These are phyloP conservation scores for Casuarina cunninghamiana DNA, from an alignment of 306 rosid species.

Conservation along the genomic window DNA sequence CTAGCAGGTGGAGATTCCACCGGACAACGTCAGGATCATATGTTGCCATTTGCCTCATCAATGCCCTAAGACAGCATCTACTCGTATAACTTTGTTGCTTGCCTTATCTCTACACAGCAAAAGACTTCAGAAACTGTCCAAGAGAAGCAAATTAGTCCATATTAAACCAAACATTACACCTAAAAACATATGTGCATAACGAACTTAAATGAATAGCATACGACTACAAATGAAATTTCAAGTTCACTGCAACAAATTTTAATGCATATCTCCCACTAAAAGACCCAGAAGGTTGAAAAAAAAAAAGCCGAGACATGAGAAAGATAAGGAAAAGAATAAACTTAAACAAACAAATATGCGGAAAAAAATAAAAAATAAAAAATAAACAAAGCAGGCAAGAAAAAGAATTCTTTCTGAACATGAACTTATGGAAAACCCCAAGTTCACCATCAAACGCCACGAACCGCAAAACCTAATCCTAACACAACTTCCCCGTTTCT, in stretches of 20 bases:
- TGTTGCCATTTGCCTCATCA: slow-evolving; percentile 37
- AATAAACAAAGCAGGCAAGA: too few relatives aligned
- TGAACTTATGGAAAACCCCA: not conserved
- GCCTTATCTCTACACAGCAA: slow-evolving; percentile 13
- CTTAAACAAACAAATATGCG: not conserved
- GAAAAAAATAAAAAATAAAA: too few relatives aligned
- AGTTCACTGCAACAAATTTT: not conserved
- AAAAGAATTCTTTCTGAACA: not conserved
- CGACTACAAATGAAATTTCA: not conserved
- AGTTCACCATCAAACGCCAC: not conserved
- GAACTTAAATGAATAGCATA: not conserved
- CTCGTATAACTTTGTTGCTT: slow-evolving; percentile 27
- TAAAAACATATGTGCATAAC: not conserved
- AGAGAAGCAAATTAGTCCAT: slow-evolving; percentile 12
- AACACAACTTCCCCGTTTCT: not conserved
- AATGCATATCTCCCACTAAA: not conserved
- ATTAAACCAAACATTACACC: not conserved
- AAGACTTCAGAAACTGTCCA: slow-evolving; percentile 30
- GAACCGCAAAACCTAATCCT: slow-evolving; percentile 26
- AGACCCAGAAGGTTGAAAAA: not conserved
- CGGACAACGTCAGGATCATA: slow-evolving; percentile 77
- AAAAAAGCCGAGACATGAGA: not conserved
- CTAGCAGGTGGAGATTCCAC: slow-evolving; percentile 92
- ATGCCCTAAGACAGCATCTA: slow-evolving; percentile 29
- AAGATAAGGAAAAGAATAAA: not conserved